Conservation (phyloP, 352 stramenopile species). For the Phytopythium helicoides region DNA sequence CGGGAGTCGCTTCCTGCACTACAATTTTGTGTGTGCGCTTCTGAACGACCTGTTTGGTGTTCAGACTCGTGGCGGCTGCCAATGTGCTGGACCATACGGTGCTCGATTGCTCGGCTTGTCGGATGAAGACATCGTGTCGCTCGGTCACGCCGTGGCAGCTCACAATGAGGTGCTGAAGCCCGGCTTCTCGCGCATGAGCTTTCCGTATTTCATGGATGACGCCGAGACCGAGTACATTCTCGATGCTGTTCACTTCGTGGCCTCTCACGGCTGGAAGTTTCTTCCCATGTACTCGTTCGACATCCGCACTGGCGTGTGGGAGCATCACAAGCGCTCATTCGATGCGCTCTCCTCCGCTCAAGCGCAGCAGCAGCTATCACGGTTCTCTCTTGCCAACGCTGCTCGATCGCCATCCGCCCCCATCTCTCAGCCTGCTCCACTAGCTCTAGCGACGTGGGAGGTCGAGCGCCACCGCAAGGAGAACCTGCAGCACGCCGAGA, state of each 20-base stretch:
- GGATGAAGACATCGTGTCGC: slow-evolving; percentile 45
- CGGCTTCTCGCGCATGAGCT: slow-evolving; percentile 93
- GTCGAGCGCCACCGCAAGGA: slow-evolving; percentile 4
- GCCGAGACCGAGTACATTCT: slow-evolving; percentile 93
- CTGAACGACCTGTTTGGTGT: slow-evolving; percentile 98
- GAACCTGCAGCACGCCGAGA: slow-evolving; percentile 4
- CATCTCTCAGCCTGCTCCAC: not conserved
- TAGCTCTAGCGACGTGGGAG: not conserved
- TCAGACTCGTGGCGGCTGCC: slow-evolving; percentile 42
- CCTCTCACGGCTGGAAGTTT: slow-evolving; percentile 91
- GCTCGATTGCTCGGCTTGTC: slow-evolving; percentile 90
- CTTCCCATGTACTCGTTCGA: slow-evolving; percentile 95
- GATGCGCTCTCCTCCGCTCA: no score
- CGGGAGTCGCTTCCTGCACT: slow-evolving; percentile 92
- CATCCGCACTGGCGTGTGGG: slow-evolving; percentile 92
- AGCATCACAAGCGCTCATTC: no score
- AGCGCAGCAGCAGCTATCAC: no score
- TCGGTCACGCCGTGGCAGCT: slow-evolving; percentile 87
- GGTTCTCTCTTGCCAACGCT: no score
- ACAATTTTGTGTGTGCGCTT: slow-evolving; percentile 97
- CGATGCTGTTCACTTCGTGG: slow-evolving; percentile 91
- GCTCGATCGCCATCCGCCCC: no score
- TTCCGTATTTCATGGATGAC: slow-evolving; percentile 83
- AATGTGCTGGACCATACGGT: slow-evolving; percentile 92
- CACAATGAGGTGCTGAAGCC: slow-evolving; percentile 93